Conservation (phyloP, 2,329 filamentous ascomycete species). For the Cordyceps pruinosa region DNA sequence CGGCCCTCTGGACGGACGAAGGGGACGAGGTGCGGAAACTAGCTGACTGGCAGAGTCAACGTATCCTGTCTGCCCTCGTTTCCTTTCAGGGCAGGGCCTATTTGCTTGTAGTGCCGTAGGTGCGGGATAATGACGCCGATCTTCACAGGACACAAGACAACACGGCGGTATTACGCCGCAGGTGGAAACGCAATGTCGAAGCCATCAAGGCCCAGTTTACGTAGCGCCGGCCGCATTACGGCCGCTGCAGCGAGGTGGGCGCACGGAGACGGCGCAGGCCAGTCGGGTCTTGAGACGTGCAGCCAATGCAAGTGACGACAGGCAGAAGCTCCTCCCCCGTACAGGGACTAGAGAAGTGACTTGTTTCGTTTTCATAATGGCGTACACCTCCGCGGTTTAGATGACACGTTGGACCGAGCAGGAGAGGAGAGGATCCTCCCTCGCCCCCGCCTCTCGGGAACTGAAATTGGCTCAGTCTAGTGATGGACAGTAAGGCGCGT, state of each 20-base stretch:
- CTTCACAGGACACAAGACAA: not conserved
- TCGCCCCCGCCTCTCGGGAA: too few relatives aligned
- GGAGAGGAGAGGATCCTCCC: too few relatives aligned
- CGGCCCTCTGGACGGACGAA: too few relatives aligned
- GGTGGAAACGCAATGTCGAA: not conserved
- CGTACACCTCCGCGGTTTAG: not conserved
- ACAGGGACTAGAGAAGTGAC: not conserved
- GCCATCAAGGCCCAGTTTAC: not conserved
- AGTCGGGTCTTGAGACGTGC: not conserved
- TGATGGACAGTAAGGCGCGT: too few relatives aligned
- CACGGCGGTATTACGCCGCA: not conserved
- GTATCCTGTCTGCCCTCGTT: too few relatives aligned
- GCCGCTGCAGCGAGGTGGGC: not conserved
- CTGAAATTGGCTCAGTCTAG: too few relatives aligned
- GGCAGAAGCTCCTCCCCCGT: not conserved
- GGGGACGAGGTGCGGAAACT: too few relatives aligned
- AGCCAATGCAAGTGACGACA: not conserved
- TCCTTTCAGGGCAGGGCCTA: too few relatives aligned
- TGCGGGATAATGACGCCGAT: not conserved
- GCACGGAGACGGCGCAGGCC: not conserved
- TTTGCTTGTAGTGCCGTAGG: not conserved
- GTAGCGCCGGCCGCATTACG: constrained; percentile 9
- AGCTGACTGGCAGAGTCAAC: too few relatives aligned
- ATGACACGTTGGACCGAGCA: not conserved
- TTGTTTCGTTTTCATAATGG: not conserved